These are phyloP conservation scores for Wickerhamomyces subpelliculosus DNA, from an alignment of 805 yeast species.

Conservation along the genomic window DNA sequence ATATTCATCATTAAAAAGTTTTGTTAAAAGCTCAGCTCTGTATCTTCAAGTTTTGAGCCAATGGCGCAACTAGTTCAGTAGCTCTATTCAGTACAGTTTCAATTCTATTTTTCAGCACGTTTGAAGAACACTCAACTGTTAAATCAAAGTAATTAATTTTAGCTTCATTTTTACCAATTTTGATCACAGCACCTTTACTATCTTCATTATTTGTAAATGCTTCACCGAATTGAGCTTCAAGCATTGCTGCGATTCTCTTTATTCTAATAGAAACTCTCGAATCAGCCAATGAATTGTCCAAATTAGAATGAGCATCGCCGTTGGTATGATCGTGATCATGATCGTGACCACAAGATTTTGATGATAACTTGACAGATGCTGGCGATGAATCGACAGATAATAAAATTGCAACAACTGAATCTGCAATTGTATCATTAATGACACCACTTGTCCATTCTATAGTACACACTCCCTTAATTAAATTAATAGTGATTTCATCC, in stretches of 20 bases:
- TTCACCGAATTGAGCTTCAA: constrained; percentile 86
- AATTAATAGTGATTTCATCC: constrained; percentile 51
- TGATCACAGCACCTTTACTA: constrained; percentile 46
- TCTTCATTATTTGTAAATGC: constrained; percentile 40
- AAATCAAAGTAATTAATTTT: constrained; percentile 55
- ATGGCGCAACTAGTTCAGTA: constrained; percentile 75
- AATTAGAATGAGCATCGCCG: constrained; percentile 19
- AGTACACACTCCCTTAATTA: constrained; percentile 44
- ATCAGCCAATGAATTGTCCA: constrained; percentile 24
- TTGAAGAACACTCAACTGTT: constrained; percentile 65
- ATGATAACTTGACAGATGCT: constrained; percentile 84
- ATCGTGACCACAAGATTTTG: constrained; percentile 46
- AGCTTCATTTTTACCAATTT: constrained; percentile 74
- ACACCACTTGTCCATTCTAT: constrained; percentile 90
- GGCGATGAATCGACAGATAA: constrained; percentile 92
- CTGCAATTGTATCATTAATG: constrained; percentile 90
- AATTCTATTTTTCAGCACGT: constrained; percentile 74
- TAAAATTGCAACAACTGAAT: constrained; percentile 82
- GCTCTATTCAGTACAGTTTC: constrained; percentile 77
- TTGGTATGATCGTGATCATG: constrained; percentile 26
- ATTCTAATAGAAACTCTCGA: constrained; percentile 33
- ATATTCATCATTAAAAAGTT: no score
- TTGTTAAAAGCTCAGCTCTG: no score
- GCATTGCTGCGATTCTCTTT: constrained; percentile 50
- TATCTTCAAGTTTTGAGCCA: constrained; percentile 38